Percentiles rank a stretch among this genome's conserved stretches.
Conservation (phyloP, 352 stramenopile genomes). For the Blastocystis sp. region DNA sequence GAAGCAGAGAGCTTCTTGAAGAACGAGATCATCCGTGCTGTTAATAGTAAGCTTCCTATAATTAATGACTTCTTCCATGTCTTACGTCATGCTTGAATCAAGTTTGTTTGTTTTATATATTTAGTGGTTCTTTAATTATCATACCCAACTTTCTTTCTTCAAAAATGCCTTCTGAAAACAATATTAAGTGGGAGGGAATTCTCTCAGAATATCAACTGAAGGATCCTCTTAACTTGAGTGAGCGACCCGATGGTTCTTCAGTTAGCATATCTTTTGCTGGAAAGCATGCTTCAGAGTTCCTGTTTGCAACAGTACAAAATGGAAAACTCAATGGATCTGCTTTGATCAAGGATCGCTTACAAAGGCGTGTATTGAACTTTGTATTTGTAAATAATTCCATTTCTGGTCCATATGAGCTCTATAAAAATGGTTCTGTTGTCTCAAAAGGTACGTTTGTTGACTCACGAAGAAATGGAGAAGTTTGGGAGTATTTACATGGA, state of each 20-base stretch:
- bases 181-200: neutral
- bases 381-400: neutral
- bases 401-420: neutral
- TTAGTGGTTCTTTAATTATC: neutral
- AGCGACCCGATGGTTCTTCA: neutral
- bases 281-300: neutral
- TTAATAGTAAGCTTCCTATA: slow-evolving; percentile 56
- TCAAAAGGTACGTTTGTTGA: neutral
- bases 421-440: slow-evolving; percentile 9
- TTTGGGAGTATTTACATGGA: neutral
- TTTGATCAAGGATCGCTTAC: neutral
- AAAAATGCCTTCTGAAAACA: neutral
- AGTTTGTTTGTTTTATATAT: too few relatives aligned
- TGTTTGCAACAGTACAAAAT: neutral
- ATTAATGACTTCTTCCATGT: slow-evolving; percentile 63
- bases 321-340: neutral
- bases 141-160: neutral
- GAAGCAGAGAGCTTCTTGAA: slow-evolving; percentile 22
- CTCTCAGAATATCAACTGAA: neutral
- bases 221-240: neutral
- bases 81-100: slow-evolving; percentile 23
- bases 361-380: neutral
- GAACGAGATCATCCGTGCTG: slow-evolving; percentile 2
- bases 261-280: neutral
- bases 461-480: neutral